phyloP scores from a whole-genome alignment of 345 rosid species.

The Populus alba region DNA sequence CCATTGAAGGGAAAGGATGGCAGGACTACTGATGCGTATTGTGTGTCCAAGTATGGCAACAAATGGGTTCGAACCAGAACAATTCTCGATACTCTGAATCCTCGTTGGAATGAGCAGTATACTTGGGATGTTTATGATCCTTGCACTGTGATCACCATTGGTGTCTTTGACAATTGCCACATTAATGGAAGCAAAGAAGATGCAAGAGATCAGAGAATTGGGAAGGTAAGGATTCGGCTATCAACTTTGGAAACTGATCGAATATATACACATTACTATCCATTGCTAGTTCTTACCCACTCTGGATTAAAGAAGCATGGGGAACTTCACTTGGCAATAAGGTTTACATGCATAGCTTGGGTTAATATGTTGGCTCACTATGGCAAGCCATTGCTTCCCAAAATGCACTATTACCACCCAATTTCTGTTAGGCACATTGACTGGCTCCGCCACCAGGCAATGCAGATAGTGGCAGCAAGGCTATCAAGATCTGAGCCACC shows the following conservation, averaged over 20 bases:
- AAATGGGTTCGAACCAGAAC: conserved; percentile 39
- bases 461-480: conserved; percentile 28
- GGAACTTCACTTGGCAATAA: conserved; percentile 31
- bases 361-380: conserved; percentile 29
- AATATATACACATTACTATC: conserved; percentile 28
- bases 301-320: conserved; percentile 28
- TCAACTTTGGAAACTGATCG: conserved; percentile 29
- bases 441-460: conserved; percentile 31
- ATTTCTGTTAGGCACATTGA: conserved; percentile 24
- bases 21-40: conserved; percentile 29
- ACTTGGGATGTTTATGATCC: conserved; percentile 38
- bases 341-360: conserved; percentile 35
- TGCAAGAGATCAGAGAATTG: conserved; percentile 24
- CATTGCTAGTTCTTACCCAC: conserved; percentile 17
- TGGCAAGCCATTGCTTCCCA: conserved; percentile 33
- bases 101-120: conserved; percentile 38
- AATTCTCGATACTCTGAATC: conserved; percentile 23
- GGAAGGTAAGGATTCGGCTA: conserved; percentile 31
- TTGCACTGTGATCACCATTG: conserved; percentile 35
- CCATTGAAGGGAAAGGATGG: conserved; percentile 33
- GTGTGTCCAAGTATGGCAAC: conserved; percentile 32
- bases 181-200: conserved; percentile 28
- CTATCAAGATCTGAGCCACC: conserved; percentile 34
- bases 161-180: conserved; percentile 33
- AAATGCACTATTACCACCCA: conserved; percentile 36